These are phyloP conservation scores for Kodamaea sp. DNA, from an alignment of 1,139 yeast genomes.

Conservation along the genomic window DNA sequence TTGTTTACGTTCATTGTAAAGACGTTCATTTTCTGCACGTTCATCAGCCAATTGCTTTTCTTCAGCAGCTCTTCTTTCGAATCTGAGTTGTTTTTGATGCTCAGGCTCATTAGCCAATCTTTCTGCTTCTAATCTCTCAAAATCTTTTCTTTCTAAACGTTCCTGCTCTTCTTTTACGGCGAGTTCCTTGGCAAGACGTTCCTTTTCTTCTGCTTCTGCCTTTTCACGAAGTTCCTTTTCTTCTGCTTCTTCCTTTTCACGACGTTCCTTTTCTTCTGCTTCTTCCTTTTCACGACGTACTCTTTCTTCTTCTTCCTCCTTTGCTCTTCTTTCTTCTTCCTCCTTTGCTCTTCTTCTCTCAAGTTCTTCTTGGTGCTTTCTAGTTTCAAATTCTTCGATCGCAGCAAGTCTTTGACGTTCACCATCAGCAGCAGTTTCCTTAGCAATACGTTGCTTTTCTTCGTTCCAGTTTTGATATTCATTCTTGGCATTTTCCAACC, in stretches of 20 bases:
- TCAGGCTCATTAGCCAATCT: slow-evolving; percentile 24
- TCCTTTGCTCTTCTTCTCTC: slow-evolving; percentile 36
- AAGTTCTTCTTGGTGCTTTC: slow-evolving; percentile 44
- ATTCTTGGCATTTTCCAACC: slow-evolving; percentile 43
- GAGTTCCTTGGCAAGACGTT: slow-evolving; percentile 8
- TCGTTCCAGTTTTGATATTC: slow-evolving; percentile 41
- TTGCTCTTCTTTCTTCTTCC: slow-evolving; percentile 30
- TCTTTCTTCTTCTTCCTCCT: slow-evolving; percentile 30
- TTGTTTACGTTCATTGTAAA: slow-evolving; percentile 24
- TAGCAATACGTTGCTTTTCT: slow-evolving; percentile 42
- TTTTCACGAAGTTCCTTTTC: slow-evolving; percentile 7
- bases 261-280: slow-evolving; percentile 15
- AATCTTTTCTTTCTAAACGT: slow-evolving; percentile 9
- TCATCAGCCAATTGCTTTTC: slow-evolving; percentile 25
- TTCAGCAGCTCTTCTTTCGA: slow-evolving; percentile 27
- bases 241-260: slow-evolving; percentile 12
- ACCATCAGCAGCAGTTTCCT: slow-evolving; percentile 34
- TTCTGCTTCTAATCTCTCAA: slow-evolving; percentile 18
- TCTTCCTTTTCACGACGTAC: slow-evolving; percentile 28
- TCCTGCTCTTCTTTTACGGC: slow-evolving; percentile 11
- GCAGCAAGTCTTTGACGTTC: slow-evolving; percentile 48
- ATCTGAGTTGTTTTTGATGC: slow-evolving; percentile 26
- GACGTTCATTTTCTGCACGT: slow-evolving; percentile 25
- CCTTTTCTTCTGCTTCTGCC: slow-evolving; percentile 9
- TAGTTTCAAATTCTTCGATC: slow-evolving; percentile 46